Evolutionary conservation across 805 yeast genomes (phyloP).

Genomic region (Myxozyma melibiosi): DNA sequence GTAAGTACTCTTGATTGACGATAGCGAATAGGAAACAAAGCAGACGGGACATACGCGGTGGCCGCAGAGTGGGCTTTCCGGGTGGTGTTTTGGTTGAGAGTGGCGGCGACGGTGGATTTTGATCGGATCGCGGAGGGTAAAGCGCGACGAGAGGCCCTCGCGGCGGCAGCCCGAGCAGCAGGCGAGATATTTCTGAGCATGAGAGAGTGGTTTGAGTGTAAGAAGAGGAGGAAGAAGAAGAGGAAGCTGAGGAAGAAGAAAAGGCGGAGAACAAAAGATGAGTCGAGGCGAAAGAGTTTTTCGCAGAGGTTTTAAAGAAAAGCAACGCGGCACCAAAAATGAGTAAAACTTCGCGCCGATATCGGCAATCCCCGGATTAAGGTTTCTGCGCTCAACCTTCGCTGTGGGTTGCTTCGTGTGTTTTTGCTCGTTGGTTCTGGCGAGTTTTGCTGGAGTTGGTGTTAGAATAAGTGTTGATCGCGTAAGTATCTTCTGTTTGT

Average conservation of each 20-base stretch:
- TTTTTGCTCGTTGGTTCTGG: too few relatives aligned
- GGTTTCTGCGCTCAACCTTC: too few relatives aligned
- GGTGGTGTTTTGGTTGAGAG: neutral
- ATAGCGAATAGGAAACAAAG: neutral
- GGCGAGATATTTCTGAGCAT: slow-evolving; percentile 21
- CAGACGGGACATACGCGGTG: slow-evolving; percentile 18
- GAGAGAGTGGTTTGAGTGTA: neutral
- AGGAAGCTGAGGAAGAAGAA: neutral
- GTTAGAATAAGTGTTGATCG: too few relatives aligned
- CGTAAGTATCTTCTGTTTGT: too few relatives aligned
- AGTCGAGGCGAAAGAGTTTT: slow-evolving; percentile 7
- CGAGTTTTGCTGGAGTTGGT: too few relatives aligned
- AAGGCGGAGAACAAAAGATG: slow-evolving; percentile 2
- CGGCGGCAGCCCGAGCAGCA: slow-evolving; percentile 16
- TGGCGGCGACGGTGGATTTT: slow-evolving; percentile 13
- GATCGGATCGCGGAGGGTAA: slow-evolving; percentile 5
- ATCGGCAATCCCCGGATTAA: neutral
- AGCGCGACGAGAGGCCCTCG: slow-evolving; percentile 11
- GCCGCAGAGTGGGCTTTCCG: slow-evolving; percentile 27
- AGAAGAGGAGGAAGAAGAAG: neutral
- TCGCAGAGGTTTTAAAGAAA: too few relatives aligned
- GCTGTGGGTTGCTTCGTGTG: too few relatives aligned
- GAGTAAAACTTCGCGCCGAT: slow-evolving; percentile 11
- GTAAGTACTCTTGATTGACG: neutral
- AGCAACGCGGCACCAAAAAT: slow-evolving; percentile 7